These are phyloP conservation scores for Euclidium syriacum DNA, from an alignment of 345 rosid genomes.

Conservation along the genomic window DNA sequence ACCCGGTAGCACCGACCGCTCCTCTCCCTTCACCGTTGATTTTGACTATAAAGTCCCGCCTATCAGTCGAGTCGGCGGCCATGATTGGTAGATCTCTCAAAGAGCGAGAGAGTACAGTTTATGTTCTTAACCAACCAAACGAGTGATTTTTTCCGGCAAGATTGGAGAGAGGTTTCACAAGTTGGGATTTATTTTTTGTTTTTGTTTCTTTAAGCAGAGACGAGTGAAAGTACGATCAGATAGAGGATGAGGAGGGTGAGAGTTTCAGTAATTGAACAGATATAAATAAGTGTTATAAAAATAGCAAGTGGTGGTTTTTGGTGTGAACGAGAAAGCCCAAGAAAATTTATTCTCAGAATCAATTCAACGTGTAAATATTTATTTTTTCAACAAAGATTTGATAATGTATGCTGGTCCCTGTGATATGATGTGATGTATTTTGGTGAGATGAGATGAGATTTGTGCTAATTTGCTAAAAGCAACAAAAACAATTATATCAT, in stretches of 20 bases:
- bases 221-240: too few species aligned
- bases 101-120: too few species aligned
- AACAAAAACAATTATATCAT: conserved; percentile 11
- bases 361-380: not conserved
- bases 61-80: conserved; percentile 41
- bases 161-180: too few species aligned
- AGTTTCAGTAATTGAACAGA: conserved; percentile 1
- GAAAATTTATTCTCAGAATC: not conserved
- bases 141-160: too few species aligned
- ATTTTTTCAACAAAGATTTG: not conserved
- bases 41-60: conserved; percentile 42
- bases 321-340: not conserved
- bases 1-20: conserved; percentile 25
- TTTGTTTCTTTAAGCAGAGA: too few species aligned
- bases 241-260: conserved; percentile 13
- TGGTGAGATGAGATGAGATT: conserved; percentile 2
- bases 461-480: conserved; percentile 19
- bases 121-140: too few species aligned
- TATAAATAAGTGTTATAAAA: not conserved
- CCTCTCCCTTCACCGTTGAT: conserved; percentile 26
- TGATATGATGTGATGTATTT: conserved; percentile 6
- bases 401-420: not conserved
- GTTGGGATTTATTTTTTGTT: too few species aligned
- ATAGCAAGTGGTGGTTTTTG: not conserved
- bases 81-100: conserved; percentile 15